Conservation (phyloP, 2,329 filamentous ascomycete genomes). For the Mycosphaerella sp. region DNA sequence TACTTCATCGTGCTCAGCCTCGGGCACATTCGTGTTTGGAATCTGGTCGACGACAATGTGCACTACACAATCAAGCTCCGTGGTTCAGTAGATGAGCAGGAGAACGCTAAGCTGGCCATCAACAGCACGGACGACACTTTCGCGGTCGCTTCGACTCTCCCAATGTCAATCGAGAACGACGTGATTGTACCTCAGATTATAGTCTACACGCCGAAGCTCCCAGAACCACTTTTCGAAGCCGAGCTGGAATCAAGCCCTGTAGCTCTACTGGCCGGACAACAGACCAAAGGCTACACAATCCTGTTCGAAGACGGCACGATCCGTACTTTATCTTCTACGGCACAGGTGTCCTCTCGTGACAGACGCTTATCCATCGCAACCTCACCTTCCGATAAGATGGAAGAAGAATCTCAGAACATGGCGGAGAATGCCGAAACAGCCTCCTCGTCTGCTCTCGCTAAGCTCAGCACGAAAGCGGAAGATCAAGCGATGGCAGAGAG, state of each 20-base stretch:
- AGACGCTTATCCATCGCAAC: constrained; percentile 6
- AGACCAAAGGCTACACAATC: constrained; percentile 64
- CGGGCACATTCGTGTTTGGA: constrained; percentile 68
- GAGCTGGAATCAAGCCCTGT: constrained; percentile 47
- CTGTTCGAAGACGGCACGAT: constrained; percentile 72
- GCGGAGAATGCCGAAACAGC: constrained; percentile 4
- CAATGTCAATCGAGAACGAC: constrained; percentile 4
- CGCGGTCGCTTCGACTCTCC: constrained; percentile 28
- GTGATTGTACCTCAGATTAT: constrained; percentile 31
- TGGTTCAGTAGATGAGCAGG: constrained; percentile 26
- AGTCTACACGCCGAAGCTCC: constrained; percentile 59
- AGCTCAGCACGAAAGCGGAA: constrained; percentile 7
- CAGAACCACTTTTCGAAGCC: constrained; percentile 47
- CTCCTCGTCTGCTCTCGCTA: constrained; percentile 6
- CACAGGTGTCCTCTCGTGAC: constrained; percentile 2
- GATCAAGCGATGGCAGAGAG: constrained; percentile 14
- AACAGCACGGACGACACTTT: constrained; percentile 51
- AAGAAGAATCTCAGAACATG: not conserved
- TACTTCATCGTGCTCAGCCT: constrained; percentile 70
- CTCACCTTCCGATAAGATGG: not conserved
- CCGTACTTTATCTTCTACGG: constrained; percentile 38
- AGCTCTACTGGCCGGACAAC: constrained; percentile 58
- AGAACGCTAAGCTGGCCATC: constrained; percentile 52
- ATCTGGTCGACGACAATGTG: constrained; percentile 72
- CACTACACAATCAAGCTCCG: constrained; percentile 58